Percentiles rank a stretch among this genome's conserved stretches.
phyloP scores from a whole-genome alignment of 768 basidiomycete genomes.

The Xerocomellus amylosporus region DNA sequence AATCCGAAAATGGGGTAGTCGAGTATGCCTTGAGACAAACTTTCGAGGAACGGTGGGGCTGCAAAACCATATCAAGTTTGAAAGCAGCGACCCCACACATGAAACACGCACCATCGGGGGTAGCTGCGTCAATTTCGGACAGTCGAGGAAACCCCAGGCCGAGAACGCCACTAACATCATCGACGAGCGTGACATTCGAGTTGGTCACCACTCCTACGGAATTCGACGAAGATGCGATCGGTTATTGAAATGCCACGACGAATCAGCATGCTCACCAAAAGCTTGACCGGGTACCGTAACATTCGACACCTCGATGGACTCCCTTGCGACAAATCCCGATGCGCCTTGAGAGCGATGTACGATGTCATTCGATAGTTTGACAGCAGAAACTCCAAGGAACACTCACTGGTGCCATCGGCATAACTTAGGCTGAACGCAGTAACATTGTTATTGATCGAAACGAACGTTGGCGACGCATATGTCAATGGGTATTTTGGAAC shows the following conservation, averaged over 20 bases:
- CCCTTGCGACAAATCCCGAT: constrained; percentile 68
- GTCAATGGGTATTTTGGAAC: constrained; percentile 70
- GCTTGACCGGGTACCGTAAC: constrained; percentile 59
- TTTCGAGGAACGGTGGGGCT: constrained; percentile 71
- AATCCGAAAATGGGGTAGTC: constrained; percentile 79
- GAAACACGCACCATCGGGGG: constrained; percentile 47
- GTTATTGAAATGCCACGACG: neutral
- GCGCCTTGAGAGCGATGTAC: constrained; percentile 42
- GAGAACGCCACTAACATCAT: constrained; percentile 67
- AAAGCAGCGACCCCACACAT: neutral
- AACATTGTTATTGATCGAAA: constrained; percentile 55
- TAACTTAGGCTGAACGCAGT: constrained; percentile 61
- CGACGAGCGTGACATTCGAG: constrained; percentile 59
- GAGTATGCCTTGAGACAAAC: constrained; percentile 59
- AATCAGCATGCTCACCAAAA: constrained; percentile 50
- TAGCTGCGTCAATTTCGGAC: constrained; percentile 50
- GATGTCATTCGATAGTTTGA: neutral
- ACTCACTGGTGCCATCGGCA: constrained; percentile 67
- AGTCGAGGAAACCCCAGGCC: constrained; percentile 76
- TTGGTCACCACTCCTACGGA: constrained; percentile 54
- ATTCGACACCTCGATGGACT: constrained; percentile 59
- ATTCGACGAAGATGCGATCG: neutral
- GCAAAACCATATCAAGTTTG: neutral
- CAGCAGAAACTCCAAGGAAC: neutral
- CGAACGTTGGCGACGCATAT: constrained; percentile 66